phyloP scores from a whole-genome alignment of 768 basidiomycete genomes.

The Serpula lacrymans region DNA sequence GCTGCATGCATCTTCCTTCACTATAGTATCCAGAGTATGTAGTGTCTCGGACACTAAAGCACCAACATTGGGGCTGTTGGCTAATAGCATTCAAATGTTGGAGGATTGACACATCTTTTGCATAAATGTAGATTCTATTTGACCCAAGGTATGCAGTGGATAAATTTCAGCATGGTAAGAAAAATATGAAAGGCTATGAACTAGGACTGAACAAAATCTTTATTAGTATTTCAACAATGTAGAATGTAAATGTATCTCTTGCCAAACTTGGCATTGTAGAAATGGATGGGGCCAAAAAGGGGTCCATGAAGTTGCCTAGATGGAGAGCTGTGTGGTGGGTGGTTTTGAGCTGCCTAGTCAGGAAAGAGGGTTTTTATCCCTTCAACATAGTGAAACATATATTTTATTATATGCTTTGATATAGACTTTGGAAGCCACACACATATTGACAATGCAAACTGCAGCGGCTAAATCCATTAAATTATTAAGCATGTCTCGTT shows the following conservation, averaged over 20 bases:
- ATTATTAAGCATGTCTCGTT: constrained; percentile 21
- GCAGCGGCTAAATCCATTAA: constrained; percentile 28
- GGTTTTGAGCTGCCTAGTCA: constrained; percentile 20
- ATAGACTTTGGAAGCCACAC: constrained; percentile 6
- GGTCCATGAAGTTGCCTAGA: constrained; percentile 18
- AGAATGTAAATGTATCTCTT: constrained; percentile 15
- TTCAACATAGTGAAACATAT: constrained; percentile 17
- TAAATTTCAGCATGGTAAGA: neutral
- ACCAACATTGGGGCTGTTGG: too few relatives aligned
- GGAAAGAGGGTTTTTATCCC: constrained; percentile 17
- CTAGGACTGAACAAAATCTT: constrained; percentile 11
- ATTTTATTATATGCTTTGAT: too few relatives aligned
- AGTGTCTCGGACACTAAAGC: too few relatives aligned
- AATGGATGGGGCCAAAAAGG: constrained; percentile 28
- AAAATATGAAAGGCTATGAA: neutral
- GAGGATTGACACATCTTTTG: constrained; percentile 3
- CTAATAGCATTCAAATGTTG: too few relatives aligned
- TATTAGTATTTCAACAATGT: constrained; percentile 17
- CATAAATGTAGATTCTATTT: constrained; percentile 16
- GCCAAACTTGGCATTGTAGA: constrained; percentile 5
- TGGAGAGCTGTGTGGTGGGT: constrained; percentile 32
- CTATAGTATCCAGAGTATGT: too few relatives aligned
- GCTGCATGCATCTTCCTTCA: too few relatives aligned
- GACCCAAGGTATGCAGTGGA: too few relatives aligned
- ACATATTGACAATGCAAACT: constrained; percentile 15